Base-by-base conservation (phyloP, 73 alveolate genomes). In the Uronychia setigera region DNA sequence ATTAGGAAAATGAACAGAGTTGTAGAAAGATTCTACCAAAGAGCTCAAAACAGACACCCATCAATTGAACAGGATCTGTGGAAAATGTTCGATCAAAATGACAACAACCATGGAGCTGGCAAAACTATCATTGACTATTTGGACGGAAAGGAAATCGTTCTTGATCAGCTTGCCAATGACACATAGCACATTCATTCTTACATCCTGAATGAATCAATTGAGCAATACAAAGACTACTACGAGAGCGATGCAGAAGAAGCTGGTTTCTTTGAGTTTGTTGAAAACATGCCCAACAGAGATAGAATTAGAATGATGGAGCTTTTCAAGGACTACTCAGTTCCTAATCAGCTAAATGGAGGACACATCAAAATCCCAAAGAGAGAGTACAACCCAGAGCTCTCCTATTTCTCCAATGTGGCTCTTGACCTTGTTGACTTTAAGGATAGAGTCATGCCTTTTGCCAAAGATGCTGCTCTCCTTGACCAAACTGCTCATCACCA, bases 221-320 rank as follows among this genome's bases (percentile, higher is more conserved):
- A 91, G 80, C 85, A 86, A 76, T 95, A 95, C 82, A 84, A 82
- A 67, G 99, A 95, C 79, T 95, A 95, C 90, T 95, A 85, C 80
- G 97, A 95, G 85, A 85, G 93, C 78, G 99, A 95, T 83, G 80
- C 86, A 5, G 96, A 94, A 46, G 99, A 92, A 60, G 59, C 75
- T 28, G 60, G 74, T 11, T 88, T 88, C 93, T 80, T 89, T 33
- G 88, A 92, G 35, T 88, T 87, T 83, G 14, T 92, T 31, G 79
- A 83, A 0, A 75, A 92, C 58, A 31, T 92, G 58, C 76, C 92
- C 14, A 27, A 83, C 35, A 92, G 91, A 76, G 97, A 92, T 25
- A 78, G 77, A 58, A 32, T 84, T 19, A 74, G 87, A 60, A 84
- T 92, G 80, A 75, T 78, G 13, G 88, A 59, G 34, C 57, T 88